Percentiles rank a stretch among this genome's conserved stretches.
Evolutionary conservation across 2,329 filamentous ascomycete species (phyloP).

Genomic region (Tolypocladium tropicale): DNA sequence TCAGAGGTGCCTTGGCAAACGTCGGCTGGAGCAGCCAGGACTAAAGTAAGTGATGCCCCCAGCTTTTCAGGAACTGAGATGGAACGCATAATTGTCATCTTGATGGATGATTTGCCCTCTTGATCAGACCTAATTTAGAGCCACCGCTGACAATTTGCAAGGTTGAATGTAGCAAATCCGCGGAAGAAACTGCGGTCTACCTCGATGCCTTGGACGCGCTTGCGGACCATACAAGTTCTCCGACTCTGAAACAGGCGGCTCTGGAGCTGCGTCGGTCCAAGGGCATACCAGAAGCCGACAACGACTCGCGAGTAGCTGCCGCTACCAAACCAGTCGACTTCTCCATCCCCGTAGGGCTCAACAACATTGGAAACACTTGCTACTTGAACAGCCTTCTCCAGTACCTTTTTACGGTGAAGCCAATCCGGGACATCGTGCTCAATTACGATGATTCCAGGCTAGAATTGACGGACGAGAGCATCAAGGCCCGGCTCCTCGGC

Average conservation of each 20-base stretch:
- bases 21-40: constrained; percentile 14
- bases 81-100: background rate
- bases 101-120: background rate
- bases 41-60: constrained; percentile 14
- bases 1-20: constrained; percentile 13
- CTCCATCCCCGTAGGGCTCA: constrained; percentile 71
- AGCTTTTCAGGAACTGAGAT: background rate
- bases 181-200: constrained; percentile 18
- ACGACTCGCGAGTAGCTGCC: constrained; percentile 4
- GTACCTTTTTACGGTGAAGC: constrained; percentile 83
- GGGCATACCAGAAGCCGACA: constrained; percentile 1
- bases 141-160: constrained; percentile 4
- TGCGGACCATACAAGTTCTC: constrained; percentile 17
- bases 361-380: constrained; percentile 95
- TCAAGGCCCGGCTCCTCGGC: constrained; percentile 64
- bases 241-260: constrained; percentile 14
- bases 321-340: constrained; percentile 16
- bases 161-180: constrained; percentile 15
- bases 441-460: constrained; percentile 64
- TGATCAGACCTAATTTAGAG: background rate
- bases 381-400: constrained; percentile 96
- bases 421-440: constrained; percentile 70
- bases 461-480: constrained; percentile 50
- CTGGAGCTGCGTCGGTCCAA: constrained; percentile 12
- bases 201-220: constrained; percentile 25